Evolutionary conservation across 371 early-diverging fungal species (phyloP).

Genomic region (Funneliformis caledonium): DNA sequence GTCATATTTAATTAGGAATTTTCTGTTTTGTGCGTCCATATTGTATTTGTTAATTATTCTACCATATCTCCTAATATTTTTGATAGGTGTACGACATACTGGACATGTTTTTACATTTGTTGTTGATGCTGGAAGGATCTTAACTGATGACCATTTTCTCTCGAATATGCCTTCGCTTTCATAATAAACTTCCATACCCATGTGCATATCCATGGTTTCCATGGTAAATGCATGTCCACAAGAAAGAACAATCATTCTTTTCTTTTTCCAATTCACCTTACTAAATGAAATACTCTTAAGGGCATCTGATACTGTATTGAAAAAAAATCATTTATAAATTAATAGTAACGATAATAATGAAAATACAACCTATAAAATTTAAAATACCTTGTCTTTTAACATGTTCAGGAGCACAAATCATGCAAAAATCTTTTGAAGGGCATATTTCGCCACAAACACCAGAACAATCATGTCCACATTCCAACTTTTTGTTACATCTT

Average conservation of each 20-base stretch:
- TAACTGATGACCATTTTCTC: no score
- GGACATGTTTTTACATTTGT: constrained; percentile 40
- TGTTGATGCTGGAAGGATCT: no score
- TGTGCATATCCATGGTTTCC: no score
- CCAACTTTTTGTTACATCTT: constrained; percentile 50
- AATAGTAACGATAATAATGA: neutral
- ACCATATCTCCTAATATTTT: constrained; percentile 5
- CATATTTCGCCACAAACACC: constrained; percentile 60
- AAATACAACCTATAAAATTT: neutral
- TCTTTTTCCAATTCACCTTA: constrained; percentile 32
- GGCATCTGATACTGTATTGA: no score
- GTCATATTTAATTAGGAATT: constrained; percentile 9
- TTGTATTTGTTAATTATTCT: no score
- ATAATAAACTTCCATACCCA: no score
- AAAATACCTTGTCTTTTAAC: no score
- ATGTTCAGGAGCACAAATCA: neutral
- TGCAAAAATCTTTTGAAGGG: constrained; percentile 50
- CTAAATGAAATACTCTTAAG: no score
- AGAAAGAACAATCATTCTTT: constrained; percentile 49
- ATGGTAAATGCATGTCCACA: constrained; percentile 45
- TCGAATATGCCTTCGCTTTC: no score
- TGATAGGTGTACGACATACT: constrained; percentile 22
- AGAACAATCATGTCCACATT: constrained; percentile 59
- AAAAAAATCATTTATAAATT: neutral
- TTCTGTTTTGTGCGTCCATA: neutral